Base-by-base conservation (phyloP, 306 rosid genomes). In the Dicorynia guianensis region DNA sequence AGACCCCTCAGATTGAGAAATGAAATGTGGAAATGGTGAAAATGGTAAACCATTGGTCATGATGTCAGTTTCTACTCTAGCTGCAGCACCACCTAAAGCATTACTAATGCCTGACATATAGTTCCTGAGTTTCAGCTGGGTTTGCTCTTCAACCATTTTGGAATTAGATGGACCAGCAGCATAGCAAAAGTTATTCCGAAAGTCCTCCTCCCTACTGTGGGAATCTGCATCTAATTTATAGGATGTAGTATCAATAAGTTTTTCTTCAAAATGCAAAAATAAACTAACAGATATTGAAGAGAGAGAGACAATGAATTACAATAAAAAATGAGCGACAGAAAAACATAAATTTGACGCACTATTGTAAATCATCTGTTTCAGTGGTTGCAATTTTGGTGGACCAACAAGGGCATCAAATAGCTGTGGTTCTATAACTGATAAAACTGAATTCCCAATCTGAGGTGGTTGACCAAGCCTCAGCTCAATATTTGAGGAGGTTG, bases 401-500 rank as follows among this genome's bases (percentile, higher is more conserved):
- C 82, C 71, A 70, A 40, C 80, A 64, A 46, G 70, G 20, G 85
- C 67, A 69, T 69, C 79, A 76, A 82, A 69, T 49, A 55, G 71
- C 15, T 74, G 86, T 55, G 86, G 78, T 72, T 87, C 89, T 40
- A 40, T 25, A 57, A 82, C 61, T 17, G 90, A 67, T 20, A 58
- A 48, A 79, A 80, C 78, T 75, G 80, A 66, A 71, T 70, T 76
- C 80, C 85, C 83, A 33, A 73, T 75, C 61, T 82, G 83, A 67
- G 79, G 76, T 58, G 87, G 84, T 72, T 90, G 92, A 71, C 92
- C 96, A 73, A 87, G 92, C 81, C 83, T 84, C 69, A 86, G 80
- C 77, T 86, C 89, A 65, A 87, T 59, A 77, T 82, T 86, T 54
- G 92, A 90, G 68, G 60, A 63, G 69, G 87, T 72, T 71, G 82